Percentiles rank a stretch among this genome's conserved stretches.
These are phyloP conservation scores for Cystofilobasidium macerans DNA, from an alignment of 768 basidiomycete species.

Conservation along the genomic window DNA sequence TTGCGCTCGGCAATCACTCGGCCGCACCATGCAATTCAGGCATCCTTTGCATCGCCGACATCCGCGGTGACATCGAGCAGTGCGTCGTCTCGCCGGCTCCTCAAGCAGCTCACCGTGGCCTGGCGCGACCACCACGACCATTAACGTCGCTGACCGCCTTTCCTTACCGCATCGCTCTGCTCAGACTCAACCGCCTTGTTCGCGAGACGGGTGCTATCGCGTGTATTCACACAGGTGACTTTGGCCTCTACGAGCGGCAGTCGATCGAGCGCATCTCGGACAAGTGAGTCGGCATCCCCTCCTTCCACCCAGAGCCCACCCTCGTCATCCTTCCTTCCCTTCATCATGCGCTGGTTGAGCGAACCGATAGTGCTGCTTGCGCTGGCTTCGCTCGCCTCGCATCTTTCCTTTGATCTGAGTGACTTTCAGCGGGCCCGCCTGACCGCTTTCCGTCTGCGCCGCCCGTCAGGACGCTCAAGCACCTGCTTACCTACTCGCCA, in stretches of 20 bases:
- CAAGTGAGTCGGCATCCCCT: constrained; percentile 43
- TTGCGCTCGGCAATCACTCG: no score
- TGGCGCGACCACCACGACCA: no score
- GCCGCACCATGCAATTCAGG: no score
- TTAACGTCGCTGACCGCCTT: no score
- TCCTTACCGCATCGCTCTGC: no score
- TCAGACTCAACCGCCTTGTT: constrained; percentile 78
- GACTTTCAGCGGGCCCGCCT: neutral
- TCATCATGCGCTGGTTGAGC: neutral
- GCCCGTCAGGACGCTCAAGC: constrained; percentile 59
- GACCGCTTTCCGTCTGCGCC: neutral
- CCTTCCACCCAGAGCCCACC: neutral
- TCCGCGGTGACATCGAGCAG: constrained; percentile 38
- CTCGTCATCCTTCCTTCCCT: neutral
- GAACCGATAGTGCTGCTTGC: no score
- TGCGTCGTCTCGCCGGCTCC: constrained; percentile 5
- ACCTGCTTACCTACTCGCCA: constrained; percentile 92
- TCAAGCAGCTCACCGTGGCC: neutral
- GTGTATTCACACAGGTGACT: constrained; percentile 95
- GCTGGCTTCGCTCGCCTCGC: no score
- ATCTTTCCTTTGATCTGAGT: neutral
- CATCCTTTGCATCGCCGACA: constrained; percentile 86
- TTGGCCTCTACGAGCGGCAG: constrained; percentile 76
- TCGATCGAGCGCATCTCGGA: constrained; percentile 69
- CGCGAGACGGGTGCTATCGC: constrained; percentile 78